A percentile compares a stretch with the other conserved stretches of the same genome.
Conservation (phyloP, 192 early-diverging fungal species). For the Lobosporangium transversale region DNA sequence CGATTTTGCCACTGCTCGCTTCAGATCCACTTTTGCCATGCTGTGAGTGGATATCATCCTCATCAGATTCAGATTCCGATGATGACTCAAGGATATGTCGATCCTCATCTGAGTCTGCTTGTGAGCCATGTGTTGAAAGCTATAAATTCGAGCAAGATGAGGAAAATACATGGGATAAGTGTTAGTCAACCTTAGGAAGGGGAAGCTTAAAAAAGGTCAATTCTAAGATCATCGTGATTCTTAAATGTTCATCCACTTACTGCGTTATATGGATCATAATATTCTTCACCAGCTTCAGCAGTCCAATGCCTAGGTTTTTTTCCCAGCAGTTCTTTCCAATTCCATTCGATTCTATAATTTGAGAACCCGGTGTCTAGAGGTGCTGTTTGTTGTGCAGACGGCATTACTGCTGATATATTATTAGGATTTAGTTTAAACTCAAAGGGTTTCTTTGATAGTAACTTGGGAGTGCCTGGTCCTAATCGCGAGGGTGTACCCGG, state of each 20-base stretch:
- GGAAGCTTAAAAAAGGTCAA: too few relatives aligned
- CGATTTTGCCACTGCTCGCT: not conserved
- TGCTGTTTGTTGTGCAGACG: slow-evolving; percentile 2
- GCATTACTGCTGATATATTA: not conserved
- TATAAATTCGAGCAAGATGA: too few relatives aligned
- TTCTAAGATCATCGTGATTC: too few relatives aligned
- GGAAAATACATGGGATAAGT: too few relatives aligned
- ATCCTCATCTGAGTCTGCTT: slow-evolving; percentile 41
- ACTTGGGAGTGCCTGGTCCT: slow-evolving; percentile 42
- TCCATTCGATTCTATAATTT: slow-evolving; percentile 51
- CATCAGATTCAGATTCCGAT: slow-evolving; percentile 30
- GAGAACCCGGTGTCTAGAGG: slow-evolving; percentile 34
- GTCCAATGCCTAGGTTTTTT: slow-evolving; percentile 51
- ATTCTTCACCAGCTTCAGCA: slow-evolving; percentile 39
- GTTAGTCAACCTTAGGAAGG: too few relatives aligned
- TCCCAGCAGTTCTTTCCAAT: slow-evolving; percentile 50
- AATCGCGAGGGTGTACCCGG: slow-evolving; percentile 36
- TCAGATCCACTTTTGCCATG: slow-evolving; percentile 10
- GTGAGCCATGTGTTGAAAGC: slow-evolving; percentile 42
- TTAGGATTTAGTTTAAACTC: slow-evolving; percentile 11
- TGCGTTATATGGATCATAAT: slow-evolving; percentile 50
- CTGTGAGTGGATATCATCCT: slow-evolving; percentile 7
- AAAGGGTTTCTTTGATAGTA: slow-evolving; percentile 15
- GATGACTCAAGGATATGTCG: slow-evolving; percentile 35
- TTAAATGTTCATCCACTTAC: slow-evolving; percentile 19